Evolutionary conservation across 106 monocot genomes (phyloP), one percentile per base, ranked within the genome.

Genomic region (Apostasia shenzhenica): DNA sequence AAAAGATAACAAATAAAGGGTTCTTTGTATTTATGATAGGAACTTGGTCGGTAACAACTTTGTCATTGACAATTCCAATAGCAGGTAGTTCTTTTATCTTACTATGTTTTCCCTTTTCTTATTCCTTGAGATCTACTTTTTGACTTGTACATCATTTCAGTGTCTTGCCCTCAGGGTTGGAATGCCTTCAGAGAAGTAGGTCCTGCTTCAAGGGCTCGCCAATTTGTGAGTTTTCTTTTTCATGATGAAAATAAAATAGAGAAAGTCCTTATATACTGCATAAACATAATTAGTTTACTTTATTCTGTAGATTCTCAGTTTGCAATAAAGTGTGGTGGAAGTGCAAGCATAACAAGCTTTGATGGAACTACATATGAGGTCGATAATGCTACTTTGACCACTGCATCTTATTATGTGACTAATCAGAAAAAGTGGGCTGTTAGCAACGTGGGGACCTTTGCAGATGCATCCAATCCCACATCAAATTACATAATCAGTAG

Each of bases 11-110:
- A 61, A 10, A 61, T 44, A 43, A 43, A 45, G 2, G 42, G 3
- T 61, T 43, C 48, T 64, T 47, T 59, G 8, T 10, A 49, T 49
- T 72, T 39, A 53, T 44, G 45, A 40, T 68, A 95, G 95, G 81
- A 95, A 95, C 73, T 81, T 95, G 84, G 91, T 95, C 26, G 88
- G 88, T 7, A 95, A 95, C 58, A 88, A 95, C 72, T 95, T 95
- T 55, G 54, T 82, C 49, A 54, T 88, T 40, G 84, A 74, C 67
- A 72, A 48, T 78, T 91, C 91, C 42, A 84, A 86, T 63, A 86
- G 49, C 77, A 95, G 95, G 95, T 95, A 45, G 42, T 47, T 71
- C 40, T 44, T n/a, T 8, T 61, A 6, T 4, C 26, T 40, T 51
- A 37, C 48, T 39, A 1, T 10, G 11, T 52, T 38, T 2, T 62